phyloP scores from a whole-genome alignment of 345 rosid genomes.

The Brassica napus region DNA sequence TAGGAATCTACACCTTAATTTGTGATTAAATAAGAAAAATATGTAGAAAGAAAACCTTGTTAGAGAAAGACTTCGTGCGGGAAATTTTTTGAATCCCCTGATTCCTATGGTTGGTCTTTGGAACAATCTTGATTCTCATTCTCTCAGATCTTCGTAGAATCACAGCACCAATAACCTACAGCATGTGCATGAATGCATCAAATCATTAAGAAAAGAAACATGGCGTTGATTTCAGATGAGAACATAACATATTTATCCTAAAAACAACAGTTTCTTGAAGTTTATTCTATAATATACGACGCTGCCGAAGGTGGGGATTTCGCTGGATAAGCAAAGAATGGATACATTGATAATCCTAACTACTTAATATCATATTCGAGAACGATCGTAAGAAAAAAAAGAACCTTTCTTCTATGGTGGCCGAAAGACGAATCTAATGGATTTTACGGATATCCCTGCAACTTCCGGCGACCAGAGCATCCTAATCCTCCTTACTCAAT shows the following conservation, averaged over 20 bases:
- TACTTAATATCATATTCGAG: no score
- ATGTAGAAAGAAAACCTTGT: neutral
- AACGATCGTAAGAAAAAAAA: no score
- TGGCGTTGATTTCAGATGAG: neutral
- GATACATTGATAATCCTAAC: no score
- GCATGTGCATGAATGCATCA: neutral
- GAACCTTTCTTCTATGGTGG: no score
- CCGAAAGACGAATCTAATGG: no score
- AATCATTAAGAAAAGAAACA: neutral
- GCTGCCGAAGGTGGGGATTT: neutral
- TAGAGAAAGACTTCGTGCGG: neutral
- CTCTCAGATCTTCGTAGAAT: no score
- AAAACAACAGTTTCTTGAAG: neutral
- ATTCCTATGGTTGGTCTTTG: neutral
- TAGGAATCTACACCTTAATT: neutral
- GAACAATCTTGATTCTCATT: no score
- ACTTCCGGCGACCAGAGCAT: no score
- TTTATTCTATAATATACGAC: neutral
- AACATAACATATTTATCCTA: neutral
- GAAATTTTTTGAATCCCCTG: neutral
- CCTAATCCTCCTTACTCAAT: no score
- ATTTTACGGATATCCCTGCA: no score
- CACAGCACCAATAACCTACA: no score
- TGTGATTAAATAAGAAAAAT: neutral
- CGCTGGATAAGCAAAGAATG: neutral